Percentiles rank a stretch among this genome's conserved stretches.
Evolutionary conservation across 805 yeast genomes (phyloP).

Genomic region (Wickerhamiella sergipiensis): DNA sequence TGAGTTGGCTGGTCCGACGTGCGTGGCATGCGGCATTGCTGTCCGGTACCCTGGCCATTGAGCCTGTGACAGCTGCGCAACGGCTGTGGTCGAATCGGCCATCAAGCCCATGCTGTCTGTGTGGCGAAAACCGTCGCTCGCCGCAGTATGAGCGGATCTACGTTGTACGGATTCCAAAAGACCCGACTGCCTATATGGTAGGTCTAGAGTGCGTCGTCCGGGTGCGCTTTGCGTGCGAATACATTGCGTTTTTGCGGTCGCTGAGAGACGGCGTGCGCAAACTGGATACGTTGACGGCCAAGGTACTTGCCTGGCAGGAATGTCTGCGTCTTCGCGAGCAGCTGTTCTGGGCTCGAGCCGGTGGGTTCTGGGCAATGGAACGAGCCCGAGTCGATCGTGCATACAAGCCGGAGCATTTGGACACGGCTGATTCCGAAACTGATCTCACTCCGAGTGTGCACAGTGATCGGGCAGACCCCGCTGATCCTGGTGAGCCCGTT

Average conservation of each 20-base stretch:
- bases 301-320: conserved; percentile 48
- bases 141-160: conserved; percentile 66
- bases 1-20: conserved; percentile 48
- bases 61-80: conserved; percentile 76
- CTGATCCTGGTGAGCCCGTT: not conserved
- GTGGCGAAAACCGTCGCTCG: conserved; percentile 67
- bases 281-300: conserved; percentile 30
- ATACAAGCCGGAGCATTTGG: not conserved
- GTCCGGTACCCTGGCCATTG: conserved; percentile 71
- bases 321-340: conserved; percentile 50
- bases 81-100: conserved; percentile 43
- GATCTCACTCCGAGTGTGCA: not conserved
- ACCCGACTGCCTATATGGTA: conserved; percentile 30
- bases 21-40: conserved; percentile 51
- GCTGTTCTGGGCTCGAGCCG: conserved; percentile 73
- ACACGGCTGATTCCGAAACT: not conserved
- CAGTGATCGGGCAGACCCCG: not conserved
- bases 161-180: conserved; percentile 33
- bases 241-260: conserved; percentile 61
- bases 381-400: not conserved
- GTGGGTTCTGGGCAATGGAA: conserved; percentile 26
- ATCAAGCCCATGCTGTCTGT: conserved; percentile 61
- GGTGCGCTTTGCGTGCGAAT: conserved; percentile 70
- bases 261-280: conserved; percentile 49
- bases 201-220: conserved; percentile 74